These are phyloP conservation scores for Dendrobium nobile DNA, from an alignment of 106 monocot species.

Conservation along the genomic window DNA sequence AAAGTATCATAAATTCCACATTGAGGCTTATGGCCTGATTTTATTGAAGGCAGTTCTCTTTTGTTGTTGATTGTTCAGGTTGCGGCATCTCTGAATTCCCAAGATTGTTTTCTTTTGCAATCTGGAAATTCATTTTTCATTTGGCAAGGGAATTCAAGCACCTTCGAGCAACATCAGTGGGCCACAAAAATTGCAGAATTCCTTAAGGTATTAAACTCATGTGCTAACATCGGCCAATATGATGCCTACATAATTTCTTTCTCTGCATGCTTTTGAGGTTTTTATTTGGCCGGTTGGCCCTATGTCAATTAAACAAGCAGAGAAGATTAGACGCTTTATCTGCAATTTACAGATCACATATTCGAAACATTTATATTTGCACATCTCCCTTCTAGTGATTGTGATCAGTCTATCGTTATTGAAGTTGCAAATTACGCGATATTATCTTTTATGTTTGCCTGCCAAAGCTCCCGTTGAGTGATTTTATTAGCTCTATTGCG, in stretches of 20 bases:
- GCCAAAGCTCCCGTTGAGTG: not conserved
- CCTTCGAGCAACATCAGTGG: conserved; percentile 89
- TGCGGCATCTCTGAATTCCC: conserved; percentile 57
- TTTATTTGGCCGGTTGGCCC: not conserved
- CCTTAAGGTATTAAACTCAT: conserved; percentile 69
- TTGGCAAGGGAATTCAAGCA: conserved; percentile 92
- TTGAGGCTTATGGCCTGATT: conserved; percentile 3
- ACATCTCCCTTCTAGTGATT: not conserved
- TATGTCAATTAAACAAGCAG: not conserved
- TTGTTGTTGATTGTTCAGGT: conserved; percentile 28
- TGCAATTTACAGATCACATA: not conserved
- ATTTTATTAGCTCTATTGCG: not conserved
- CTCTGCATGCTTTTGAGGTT: not conserved
- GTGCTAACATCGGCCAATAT: not conserved
- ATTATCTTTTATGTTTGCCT: not conserved
- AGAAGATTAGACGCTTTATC: not conserved
- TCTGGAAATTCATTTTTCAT: conserved; percentile 78
- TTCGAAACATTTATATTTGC: not conserved
- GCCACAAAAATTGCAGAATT: conserved; percentile 80
- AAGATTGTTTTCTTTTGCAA: conserved; percentile 90
- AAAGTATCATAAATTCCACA: not conserved
- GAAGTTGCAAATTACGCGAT: not conserved
- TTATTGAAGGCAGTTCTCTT: not conserved
- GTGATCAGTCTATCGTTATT: not conserved
- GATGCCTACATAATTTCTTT: not conserved